Conservation (phyloP, 2,329 filamentous ascomycete species). For the Aspergillus tanneri region DNA sequence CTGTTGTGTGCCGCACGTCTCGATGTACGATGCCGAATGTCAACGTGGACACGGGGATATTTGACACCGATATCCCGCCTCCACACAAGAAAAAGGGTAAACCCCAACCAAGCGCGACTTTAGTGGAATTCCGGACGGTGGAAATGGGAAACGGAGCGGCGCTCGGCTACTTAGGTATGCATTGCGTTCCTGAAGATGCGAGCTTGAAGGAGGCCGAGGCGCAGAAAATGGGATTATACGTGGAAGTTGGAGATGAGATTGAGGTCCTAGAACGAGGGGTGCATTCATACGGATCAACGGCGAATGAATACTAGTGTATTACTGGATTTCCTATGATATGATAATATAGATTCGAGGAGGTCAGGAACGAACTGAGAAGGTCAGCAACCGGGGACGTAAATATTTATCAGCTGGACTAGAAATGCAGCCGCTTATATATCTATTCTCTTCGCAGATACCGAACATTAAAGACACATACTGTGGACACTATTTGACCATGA, state of each 20-base stretch:
- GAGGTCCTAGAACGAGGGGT: slow-evolving; percentile 21
- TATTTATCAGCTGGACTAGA: no score
- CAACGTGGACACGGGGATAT: slow-evolving; percentile 17
- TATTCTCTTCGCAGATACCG: no score
- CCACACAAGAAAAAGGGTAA: slow-evolving; percentile 20
- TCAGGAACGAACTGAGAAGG: slow-evolving; percentile 48
- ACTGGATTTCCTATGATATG: not conserved
- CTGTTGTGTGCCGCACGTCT: slow-evolving; percentile 25
- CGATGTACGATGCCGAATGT: slow-evolving; percentile 27
- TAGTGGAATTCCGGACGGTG: slow-evolving; percentile 19
- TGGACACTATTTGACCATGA: no score
- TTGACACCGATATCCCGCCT: slow-evolving; percentile 18
- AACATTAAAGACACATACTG: no score
- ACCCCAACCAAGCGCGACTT: slow-evolving; percentile 23
- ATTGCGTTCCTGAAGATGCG: slow-evolving; percentile 24
- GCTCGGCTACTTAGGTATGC: slow-evolving; percentile 25
- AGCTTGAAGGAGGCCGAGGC: slow-evolving; percentile 14
- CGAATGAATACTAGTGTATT: slow-evolving; percentile 19
- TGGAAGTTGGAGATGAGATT: slow-evolving; percentile 22
- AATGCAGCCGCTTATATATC: no score
- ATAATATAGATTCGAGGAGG: slow-evolving; percentile 6
- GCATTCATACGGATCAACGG: slow-evolving; percentile 24
- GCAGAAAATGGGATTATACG: slow-evolving; percentile 12
- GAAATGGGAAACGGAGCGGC: slow-evolving; percentile 20
- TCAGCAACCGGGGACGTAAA: no score